Base-by-base conservation (phyloP, 768 basidiomycete species). In the Crepidotus variabilis region DNA sequence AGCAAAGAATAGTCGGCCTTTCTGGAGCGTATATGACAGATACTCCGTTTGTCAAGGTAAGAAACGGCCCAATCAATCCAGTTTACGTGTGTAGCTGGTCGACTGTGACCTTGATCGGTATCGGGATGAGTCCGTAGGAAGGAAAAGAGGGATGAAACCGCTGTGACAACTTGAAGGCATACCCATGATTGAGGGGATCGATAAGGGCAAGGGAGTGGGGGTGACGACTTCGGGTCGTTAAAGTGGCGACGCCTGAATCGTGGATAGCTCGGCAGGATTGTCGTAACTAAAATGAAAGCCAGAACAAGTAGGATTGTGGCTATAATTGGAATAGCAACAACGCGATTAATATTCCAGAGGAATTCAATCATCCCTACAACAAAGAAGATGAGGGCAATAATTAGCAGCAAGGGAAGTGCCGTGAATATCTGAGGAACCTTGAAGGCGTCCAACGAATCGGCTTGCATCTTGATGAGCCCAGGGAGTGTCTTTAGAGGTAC, bases 301-400 rank as follows among this genome's bases (percentile, higher is more conserved):
- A 64, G 45, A 3, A 59, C 50, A 16, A 54, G 20, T 9, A 55
- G 59, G 34, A 65, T 54, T 28, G 59, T 54, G 28, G 52, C 43
- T 6, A 52, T 59, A 6, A 61, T 57, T 14, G 60, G 47, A 20
- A 53, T 24, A 2, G 65, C 63, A 13, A 70, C 58, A 2, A 55
- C 33, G 10, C 28, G 47, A 51, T 60, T 63, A 9, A 51, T n/a
- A n/a, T n/a, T n/a, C n/a, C n/a, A n/a, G n/a, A n/a, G n/a, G n/a
- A n/a, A n/a, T n/a, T n/a, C n/a, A n/a, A n/a, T n/a, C n/a, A n/a
- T n/a, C n/a, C n/a, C n/a, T n/a, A n/a, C n/a, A n/a, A n/a, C n/a
- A n/a, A 70, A 69, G 9, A 69, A 58, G 4, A 65, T 57, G 10
- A 70, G 53, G 4, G 67, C 59, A 6, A 59, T 11, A 39, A 69